Percentiles rank a stretch among this genome's conserved stretches.
Conservation (phyloP, 148 eudicot species). For the Vaccinium macrocarpon region DNA sequence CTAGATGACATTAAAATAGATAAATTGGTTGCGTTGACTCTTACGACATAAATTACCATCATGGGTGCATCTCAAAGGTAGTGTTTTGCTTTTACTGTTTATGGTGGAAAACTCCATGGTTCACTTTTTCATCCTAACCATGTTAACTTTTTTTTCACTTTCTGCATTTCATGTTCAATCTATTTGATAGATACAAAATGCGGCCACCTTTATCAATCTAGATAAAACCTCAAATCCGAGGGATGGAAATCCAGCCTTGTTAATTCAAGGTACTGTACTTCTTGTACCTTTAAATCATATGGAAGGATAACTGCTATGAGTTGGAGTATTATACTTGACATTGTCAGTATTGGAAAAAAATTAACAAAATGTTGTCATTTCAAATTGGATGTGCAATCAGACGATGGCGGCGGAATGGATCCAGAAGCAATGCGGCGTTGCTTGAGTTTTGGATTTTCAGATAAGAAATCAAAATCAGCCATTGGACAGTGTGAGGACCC, state of each 20-base stretch:
- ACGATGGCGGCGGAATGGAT: constrained; percentile 97
- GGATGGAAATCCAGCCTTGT: constrained; percentile 71
- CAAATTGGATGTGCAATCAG: constrained; percentile 42
- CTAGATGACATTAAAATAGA: neutral
- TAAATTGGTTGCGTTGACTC: neutral
- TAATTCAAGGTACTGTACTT: constrained; percentile 64
- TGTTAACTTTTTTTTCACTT: constrained; percentile 9
- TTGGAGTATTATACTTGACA: constrained; percentile 14
- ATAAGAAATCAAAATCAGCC: constrained; percentile 67
- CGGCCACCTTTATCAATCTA: constrained; percentile 72
- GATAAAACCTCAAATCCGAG: constrained; percentile 77
- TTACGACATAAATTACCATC: neutral
- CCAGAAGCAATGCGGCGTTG: constrained; percentile 81
- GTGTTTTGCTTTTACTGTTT: neutral
- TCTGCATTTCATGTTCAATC: constrained; percentile 22
- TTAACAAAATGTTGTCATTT: constrained; percentile 9
- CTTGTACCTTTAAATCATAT: neutral
- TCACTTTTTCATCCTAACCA: neutral
- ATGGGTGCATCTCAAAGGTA: neutral
- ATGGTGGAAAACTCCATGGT: neutral
- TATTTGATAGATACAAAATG: constrained; percentile 74
- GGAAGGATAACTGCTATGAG: constrained; percentile 6
- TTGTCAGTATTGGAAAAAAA: neutral
- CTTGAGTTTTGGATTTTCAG: constrained; percentile 96
- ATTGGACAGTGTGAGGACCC: constrained; percentile 77